phyloP scores from a whole-genome alignment of 306 rosid species.

The Rubus idaeus region DNA sequence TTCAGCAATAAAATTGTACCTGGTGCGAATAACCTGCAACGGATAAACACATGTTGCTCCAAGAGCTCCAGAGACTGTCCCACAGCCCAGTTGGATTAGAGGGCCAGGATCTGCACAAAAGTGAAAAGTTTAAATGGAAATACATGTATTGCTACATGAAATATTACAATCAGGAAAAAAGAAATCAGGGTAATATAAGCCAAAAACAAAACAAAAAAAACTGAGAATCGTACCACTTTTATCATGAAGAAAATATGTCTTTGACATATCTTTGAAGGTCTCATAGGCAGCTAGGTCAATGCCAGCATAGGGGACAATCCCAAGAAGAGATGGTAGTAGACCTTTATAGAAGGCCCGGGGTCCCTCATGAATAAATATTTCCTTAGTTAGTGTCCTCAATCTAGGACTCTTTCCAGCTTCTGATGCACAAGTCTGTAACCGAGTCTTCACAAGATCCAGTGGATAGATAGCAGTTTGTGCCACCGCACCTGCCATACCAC shows the following conservation, averaged over 20 bases:
- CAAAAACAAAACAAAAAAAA: neutral
- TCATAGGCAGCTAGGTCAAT: slow-evolving; percentile 94
- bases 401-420: slow-evolving; percentile 66
- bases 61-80: slow-evolving; percentile 88
- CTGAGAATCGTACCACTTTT: slow-evolving; percentile 52
- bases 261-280: slow-evolving; percentile 86
- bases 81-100: slow-evolving; percentile 88
- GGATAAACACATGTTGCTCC: slow-evolving; percentile 99
- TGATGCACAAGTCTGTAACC: slow-evolving; percentile 67
- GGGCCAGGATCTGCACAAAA: slow-evolving; percentile 79
- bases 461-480: slow-evolving; percentile 93
- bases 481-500: slow-evolving; percentile 91
- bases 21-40: slow-evolving; percentile 85
- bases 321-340: slow-evolving; percentile 83
- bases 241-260: slow-evolving; percentile 57
- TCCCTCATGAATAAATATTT: slow-evolving; percentile 85
- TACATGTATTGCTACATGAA: neutral
- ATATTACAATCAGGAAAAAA: neutral
- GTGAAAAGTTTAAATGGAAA: slow-evolving; percentile 28
- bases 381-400: slow-evolving; percentile 63
- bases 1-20: slow-evolving; percentile 46
- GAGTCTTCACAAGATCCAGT: slow-evolving; percentile 88
- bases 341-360: slow-evolving; percentile 93
- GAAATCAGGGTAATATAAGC: neutral
- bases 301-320: slow-evolving; percentile 94